Conservation (phyloP, 2,329 filamentous ascomycete species). For the Neonectria faginata region DNA sequence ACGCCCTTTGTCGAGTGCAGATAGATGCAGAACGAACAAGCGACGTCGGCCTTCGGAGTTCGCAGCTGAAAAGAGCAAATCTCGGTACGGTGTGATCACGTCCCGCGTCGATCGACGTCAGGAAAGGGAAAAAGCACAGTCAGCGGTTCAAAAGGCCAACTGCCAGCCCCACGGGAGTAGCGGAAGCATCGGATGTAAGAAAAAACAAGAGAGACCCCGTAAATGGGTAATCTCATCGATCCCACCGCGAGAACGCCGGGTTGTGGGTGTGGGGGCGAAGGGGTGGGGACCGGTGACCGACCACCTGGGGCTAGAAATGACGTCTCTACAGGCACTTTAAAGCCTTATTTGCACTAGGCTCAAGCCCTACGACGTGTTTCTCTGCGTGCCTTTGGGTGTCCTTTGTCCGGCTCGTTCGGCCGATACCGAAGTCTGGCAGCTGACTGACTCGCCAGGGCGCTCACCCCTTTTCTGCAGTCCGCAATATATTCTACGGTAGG, state of each 20-base stretch:
- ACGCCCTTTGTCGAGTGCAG: no score
- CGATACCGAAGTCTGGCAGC: not conserved
- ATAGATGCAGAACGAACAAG: not conserved
- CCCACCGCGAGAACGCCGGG: slow-evolving; percentile 1
- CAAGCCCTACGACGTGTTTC: not conserved
- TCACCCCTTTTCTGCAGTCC: not conserved
- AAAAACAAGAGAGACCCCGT: slow-evolving; percentile 12
- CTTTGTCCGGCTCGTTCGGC: not conserved
- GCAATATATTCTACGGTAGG: not conserved
- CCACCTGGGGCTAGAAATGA: slow-evolving; percentile 15
- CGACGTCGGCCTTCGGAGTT: not conserved
- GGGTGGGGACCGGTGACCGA: not conserved
- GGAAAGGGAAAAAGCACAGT: not conserved
- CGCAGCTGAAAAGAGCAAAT: not conserved
- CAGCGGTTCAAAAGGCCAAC: not conserved
- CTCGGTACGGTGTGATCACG: not conserved
- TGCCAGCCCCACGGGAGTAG: not conserved
- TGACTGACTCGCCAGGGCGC: not conserved
- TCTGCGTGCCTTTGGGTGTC: not conserved
- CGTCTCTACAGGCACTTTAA: slow-evolving; percentile 16
- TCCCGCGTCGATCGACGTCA: not conserved
- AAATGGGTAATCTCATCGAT: slow-evolving; percentile 18
- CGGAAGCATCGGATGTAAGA: slow-evolving; percentile 10
- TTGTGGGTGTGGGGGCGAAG: slow-evolving; percentile 2
- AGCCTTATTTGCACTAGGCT: not conserved